Percentiles rank a stretch among this genome's conserved stretches.
Evolutionary conservation across 257 asterid species (phyloP).

Genomic region (Plantago major): DNA sequence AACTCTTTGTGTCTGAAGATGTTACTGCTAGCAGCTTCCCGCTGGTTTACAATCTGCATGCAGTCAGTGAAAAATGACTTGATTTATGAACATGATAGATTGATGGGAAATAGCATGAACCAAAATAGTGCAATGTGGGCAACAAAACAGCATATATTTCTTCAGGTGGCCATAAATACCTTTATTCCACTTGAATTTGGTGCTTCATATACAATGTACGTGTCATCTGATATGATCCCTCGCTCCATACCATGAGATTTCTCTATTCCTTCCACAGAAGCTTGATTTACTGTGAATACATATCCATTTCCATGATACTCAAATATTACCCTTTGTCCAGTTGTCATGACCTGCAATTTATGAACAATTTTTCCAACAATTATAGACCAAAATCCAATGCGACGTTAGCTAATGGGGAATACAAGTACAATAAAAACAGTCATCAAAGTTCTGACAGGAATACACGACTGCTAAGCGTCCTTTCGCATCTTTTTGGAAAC

Average conservation of each 20-base stretch:
- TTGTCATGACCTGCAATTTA: constrained; percentile 69
- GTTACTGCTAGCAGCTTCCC: constrained; percentile 95
- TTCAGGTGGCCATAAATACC: constrained; percentile 35
- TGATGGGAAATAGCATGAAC: constrained; percentile 16
- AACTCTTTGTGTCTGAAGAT: constrained; percentile 90
- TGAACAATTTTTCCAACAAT: constrained; percentile 4
- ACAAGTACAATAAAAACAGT: constrained; percentile 8
- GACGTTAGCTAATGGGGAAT: neutral
- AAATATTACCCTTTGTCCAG: constrained; percentile 80
- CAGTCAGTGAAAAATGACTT: constrained; percentile 20
- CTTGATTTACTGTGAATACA: constrained; percentile 81
- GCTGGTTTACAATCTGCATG: constrained; percentile 89
- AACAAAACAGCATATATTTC: constrained; percentile 13
- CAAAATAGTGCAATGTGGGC: constrained; percentile 16
- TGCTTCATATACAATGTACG: constrained; percentile 87
- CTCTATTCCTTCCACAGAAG: constrained; percentile 69
- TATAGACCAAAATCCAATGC: neutral
- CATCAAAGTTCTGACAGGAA: neutral
- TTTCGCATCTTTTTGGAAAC: neutral
- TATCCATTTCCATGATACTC: constrained; percentile 86
- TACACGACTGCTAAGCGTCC: constrained; percentile 3
- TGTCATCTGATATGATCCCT: constrained; percentile 79
- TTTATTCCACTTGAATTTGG: constrained; percentile 82
- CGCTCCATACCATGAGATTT: constrained; percentile 57
- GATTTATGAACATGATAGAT: constrained; percentile 15